These are phyloP conservation scores for Tilletia horrida DNA, from an alignment of 1,284 basidiomycete species.

Conservation along the genomic window DNA sequence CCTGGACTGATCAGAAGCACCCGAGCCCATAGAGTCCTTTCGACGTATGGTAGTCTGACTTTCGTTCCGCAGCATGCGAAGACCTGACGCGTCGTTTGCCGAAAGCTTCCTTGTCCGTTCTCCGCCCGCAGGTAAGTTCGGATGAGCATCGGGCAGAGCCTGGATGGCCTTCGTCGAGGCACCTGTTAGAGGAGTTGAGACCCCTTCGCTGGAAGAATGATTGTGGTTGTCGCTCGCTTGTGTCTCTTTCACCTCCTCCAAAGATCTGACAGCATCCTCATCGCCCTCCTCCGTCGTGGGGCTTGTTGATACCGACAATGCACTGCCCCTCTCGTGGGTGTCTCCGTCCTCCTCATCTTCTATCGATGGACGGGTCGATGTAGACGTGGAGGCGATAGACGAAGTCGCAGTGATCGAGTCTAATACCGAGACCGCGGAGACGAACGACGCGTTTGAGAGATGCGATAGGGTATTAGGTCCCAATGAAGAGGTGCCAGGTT, in stretches of 20 bases:
- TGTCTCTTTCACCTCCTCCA: no score
- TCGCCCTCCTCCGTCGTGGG: conserved; percentile 13
- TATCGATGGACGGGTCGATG: background rate
- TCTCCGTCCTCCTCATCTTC: background rate
- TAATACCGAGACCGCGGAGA: background rate
- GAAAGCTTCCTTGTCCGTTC: no score
- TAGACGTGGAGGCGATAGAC: background rate
- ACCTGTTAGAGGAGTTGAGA: no score
- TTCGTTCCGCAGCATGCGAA: conserved; percentile 41
- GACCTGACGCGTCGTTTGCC: no score
- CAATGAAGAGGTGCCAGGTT: background rate
- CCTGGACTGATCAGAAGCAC: conserved; percentile 7
- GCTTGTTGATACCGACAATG: background rate
- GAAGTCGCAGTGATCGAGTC: background rate
- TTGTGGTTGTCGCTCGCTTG: no score
- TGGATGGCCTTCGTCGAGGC: no score
- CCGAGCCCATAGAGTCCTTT: conserved; percentile 33
- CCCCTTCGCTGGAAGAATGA: background rate
- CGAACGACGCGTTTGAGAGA: background rate
- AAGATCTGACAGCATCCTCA: background rate
- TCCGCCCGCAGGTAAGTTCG: no score
- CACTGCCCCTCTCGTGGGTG: background rate
- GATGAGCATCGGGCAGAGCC: no score
- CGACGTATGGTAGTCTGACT: conserved; percentile 58
- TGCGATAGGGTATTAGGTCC: background rate